Conservation (phyloP, 2,329 filamentous ascomycete species). For the Sarocladium brachiariae region DNA sequence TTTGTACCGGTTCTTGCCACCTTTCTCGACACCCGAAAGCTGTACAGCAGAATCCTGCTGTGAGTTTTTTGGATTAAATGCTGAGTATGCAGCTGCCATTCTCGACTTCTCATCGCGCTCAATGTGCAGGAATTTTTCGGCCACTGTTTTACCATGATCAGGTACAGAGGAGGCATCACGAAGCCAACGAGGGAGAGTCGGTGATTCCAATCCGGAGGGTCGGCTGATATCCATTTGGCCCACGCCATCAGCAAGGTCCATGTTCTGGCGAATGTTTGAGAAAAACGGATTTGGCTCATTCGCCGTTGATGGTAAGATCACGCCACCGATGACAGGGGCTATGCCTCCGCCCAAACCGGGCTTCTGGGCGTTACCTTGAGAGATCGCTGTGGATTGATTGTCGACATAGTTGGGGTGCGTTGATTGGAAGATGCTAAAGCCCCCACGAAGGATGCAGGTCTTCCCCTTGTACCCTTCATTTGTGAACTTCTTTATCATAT, state of each 20-base stretch:
- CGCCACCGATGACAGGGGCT: slow-evolving; percentile 77
- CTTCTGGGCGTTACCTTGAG: slow-evolving; percentile 35
- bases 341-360: slow-evolving; percentile 32
- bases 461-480: slow-evolving; percentile 73
- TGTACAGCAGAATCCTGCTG: slow-evolving; percentile 43
- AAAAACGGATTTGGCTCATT: slow-evolving; percentile 84
- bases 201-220: slow-evolving; percentile 37
- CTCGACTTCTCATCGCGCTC: slow-evolving; percentile 81
- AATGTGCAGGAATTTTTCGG: slow-evolving; percentile 76
- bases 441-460: slow-evolving; percentile 71
- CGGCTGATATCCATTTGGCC: slow-evolving; percentile 63
- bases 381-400: slow-evolving; percentile 33
- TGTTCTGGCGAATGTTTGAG: slow-evolving; percentile 91
- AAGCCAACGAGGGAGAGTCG: slow-evolving; percentile 70
- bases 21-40: slow-evolving; percentile 89
- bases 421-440: slow-evolving; percentile 67
- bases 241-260: slow-evolving; percentile 88
- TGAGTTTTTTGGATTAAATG: slow-evolving; percentile 34
- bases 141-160: slow-evolving; percentile 73
- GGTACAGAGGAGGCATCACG: slow-evolving; percentile 55
- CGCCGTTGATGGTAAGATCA: slow-evolving; percentile 65
- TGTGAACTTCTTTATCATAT: slow-evolving; percentile 89
- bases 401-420: slow-evolving; percentile 62
- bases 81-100: slow-evolving; percentile 73
- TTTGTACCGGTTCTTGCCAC: slow-evolving; percentile 93